Evolutionary conservation across 352 stramenopile genomes (phyloP), one percentile per base, ranked within the genome.

Genomic region (Pythium rhizo-oryzae): DNA sequence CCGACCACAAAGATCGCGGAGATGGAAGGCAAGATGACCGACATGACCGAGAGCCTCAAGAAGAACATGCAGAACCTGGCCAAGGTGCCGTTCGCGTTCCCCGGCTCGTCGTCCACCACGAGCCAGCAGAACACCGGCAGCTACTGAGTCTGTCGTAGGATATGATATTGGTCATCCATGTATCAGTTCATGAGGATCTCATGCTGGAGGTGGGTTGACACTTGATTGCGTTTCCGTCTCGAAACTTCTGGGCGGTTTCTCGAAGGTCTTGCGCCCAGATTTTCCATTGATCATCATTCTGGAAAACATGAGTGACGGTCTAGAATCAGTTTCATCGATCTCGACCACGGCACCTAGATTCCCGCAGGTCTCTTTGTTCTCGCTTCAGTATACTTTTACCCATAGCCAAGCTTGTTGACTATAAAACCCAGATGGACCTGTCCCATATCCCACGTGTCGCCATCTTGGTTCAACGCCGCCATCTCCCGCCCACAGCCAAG

Each of bases 11-110:
- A 88, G 73, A 92, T 92, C 52, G 81, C 84, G 18, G 83, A 90
- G 67, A 91, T 93, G 81, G 85, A 93, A 71, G 85, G 82, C 68
- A 93, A 93, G 72, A 91, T 93, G 83, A 93, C 75, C 66, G 85
- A 93, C 74, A 93, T 93, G 85, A 93, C 85, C 15, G 85, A 92
- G 66, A 92, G 85, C 55, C 81, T 90, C 56, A 92, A 82, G 78
- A 92, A 89, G 62, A 93, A 93, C 72, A 92, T 93, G 85, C 85
- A 93, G 71, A 91, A 85, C 58, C 78, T 93, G 7, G 85, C 85
- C 69, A 93, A 93, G 53, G 85, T 90, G 51, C 84, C 84, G 16
- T 92, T 92, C 70, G 69, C 72, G 23, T 91, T 91, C 61, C 77
- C 79, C 19, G 76, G 78, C 24, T 75, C 65, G 19, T 49, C 52